phyloP scores from a whole-genome alignment of 2,329 filamentous ascomycete genomes.

The Leptographium galeiforme region DNA sequence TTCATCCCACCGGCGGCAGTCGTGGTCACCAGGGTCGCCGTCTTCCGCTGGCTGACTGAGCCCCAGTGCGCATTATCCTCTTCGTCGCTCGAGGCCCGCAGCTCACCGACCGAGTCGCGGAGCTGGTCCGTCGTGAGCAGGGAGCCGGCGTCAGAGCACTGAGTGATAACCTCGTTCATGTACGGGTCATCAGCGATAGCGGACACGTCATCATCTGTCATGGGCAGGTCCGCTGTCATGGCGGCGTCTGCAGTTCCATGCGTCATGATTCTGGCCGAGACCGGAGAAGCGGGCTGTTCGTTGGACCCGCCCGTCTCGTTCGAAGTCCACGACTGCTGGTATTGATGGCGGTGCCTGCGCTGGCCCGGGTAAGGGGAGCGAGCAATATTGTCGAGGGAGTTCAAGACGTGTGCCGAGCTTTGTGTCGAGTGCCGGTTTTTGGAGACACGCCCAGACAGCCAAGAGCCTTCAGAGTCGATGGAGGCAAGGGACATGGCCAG shows the following conservation, averaged over 20 bases:
- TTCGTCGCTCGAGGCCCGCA: conserved; percentile 45
- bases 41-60: conserved; percentile 31
- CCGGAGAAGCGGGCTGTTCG: conserved; percentile 19
- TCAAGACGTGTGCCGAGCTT: conserved; percentile 24
- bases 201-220: conserved; percentile 43
- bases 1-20: conserved; percentile 30
- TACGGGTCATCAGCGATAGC: conserved; percentile 60
- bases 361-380: conserved; percentile 23
- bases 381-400: conserved; percentile 41
- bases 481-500: conserved; percentile 82
- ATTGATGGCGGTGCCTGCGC: conserved; percentile 28
- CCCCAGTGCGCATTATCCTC: conserved; percentile 39
- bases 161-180: conserved; percentile 38
- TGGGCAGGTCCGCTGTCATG: neutral
- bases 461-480: conserved; percentile 89
- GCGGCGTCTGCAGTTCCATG: neutral
- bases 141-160: conserved; percentile 8
- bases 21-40: conserved; percentile 40
- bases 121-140: conserved; percentile 13
- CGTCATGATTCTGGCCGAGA: neutral
- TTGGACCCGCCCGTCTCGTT: conserved; percentile 40
- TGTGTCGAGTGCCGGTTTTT: conserved; percentile 18
- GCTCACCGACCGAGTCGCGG: conserved; percentile 33
- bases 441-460: conserved; percentile 64
- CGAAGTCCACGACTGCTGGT: conserved; percentile 23